Evolutionary conservation across 306 rosid genomes (phyloP).

Genomic region (Benincasa hispida): DNA sequence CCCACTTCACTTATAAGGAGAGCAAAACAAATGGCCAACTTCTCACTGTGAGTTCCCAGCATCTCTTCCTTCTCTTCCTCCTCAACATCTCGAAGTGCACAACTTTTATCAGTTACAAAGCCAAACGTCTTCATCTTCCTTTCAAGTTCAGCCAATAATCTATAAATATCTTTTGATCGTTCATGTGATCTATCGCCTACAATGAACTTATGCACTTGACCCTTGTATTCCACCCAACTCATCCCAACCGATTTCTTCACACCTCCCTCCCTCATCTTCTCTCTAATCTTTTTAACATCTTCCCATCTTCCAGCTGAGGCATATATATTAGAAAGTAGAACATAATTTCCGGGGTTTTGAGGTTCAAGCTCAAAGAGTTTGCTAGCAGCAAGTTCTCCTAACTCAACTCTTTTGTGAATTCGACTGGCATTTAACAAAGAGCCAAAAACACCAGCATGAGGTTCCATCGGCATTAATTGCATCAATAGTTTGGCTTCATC

Average conservation of each 20-base stretch:
- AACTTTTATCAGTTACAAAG: slow-evolving; percentile 24
- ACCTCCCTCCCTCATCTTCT: slow-evolving; percentile 31
- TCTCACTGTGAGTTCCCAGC: slow-evolving; percentile 41
- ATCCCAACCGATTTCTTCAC: slow-evolving; percentile 38
- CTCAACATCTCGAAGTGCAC: slow-evolving; percentile 38
- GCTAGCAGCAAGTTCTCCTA: slow-evolving; percentile 50
- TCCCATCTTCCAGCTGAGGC: slow-evolving; percentile 55
- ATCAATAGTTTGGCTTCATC: slow-evolving; percentile 44
- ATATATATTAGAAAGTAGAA: slow-evolving; percentile 54
- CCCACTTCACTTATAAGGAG: slow-evolving; percentile 23
- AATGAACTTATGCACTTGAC: slow-evolving; percentile 29
- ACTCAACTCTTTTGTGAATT: slow-evolving; percentile 37
- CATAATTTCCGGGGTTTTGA: slow-evolving; percentile 41
- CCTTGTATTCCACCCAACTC: slow-evolving; percentile 51
- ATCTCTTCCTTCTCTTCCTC: slow-evolving; percentile 45
- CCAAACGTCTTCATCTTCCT: slow-evolving; percentile 26
- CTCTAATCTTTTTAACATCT: slow-evolving; percentile 46
- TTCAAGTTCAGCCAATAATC: slow-evolving; percentile 17
- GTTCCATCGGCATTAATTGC: slow-evolving; percentile 43
- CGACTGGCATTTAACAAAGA: slow-evolving; percentile 50
- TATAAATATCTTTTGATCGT: slow-evolving; percentile 24
- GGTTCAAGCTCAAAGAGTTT: slow-evolving; percentile 54
- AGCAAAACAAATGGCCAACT: slow-evolving; percentile 38
- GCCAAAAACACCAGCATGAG: slow-evolving; percentile 62
- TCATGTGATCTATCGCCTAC: slow-evolving; percentile 33